Evolutionary conservation across 352 stramenopile species (phyloP).

Genomic region (Phytophthora chlamydospora): DNA sequence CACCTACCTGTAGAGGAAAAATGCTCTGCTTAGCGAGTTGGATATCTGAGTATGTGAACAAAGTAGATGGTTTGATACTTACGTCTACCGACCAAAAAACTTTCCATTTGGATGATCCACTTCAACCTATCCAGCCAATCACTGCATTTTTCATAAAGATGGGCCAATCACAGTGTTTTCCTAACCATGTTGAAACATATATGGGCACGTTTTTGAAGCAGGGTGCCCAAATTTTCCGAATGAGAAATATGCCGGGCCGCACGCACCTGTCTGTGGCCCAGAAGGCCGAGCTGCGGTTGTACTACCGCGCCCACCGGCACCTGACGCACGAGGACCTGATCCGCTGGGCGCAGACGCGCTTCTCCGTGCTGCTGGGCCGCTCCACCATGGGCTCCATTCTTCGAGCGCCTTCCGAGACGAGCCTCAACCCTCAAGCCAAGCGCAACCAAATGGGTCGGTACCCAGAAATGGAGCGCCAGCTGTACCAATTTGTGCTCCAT

Average conservation of each 20-base stretch:
- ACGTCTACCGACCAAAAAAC: too few species aligned
- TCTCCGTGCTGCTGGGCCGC: constrained; percentile 14
- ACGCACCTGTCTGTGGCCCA: constrained; percentile 27
- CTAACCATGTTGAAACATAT: too few species aligned
- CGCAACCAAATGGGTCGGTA: constrained; percentile 19
- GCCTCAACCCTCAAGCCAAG: constrained; percentile 19
- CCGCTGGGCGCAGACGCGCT: constrained; percentile 19
- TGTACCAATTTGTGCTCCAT: constrained; percentile 22
- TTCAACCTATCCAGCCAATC: too few species aligned
- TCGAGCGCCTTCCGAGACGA: constrained; percentile 7
- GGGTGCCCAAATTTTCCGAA: neutral
- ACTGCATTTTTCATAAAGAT: too few species aligned
- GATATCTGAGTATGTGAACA: too few species aligned
- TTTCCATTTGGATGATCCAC: too few species aligned
- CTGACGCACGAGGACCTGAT: constrained; percentile 30
- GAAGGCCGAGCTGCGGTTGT: constrained; percentile 24
- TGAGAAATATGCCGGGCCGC: constrained; percentile 5
- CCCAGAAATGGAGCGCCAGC: constrained; percentile 22
- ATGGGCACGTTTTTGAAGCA: too few species aligned
- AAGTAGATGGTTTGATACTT: too few species aligned
- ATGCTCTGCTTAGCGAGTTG: too few species aligned
- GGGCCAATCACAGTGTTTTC: too few species aligned
- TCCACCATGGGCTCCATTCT: constrained; percentile 24
- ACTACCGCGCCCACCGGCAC: constrained; percentile 20
- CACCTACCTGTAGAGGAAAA: constrained; percentile 6